These are phyloP conservation scores for Calonectria pauciramosa DNA, from an alignment of 2,329 filamentous ascomycete genomes.

Conservation along the genomic window DNA sequence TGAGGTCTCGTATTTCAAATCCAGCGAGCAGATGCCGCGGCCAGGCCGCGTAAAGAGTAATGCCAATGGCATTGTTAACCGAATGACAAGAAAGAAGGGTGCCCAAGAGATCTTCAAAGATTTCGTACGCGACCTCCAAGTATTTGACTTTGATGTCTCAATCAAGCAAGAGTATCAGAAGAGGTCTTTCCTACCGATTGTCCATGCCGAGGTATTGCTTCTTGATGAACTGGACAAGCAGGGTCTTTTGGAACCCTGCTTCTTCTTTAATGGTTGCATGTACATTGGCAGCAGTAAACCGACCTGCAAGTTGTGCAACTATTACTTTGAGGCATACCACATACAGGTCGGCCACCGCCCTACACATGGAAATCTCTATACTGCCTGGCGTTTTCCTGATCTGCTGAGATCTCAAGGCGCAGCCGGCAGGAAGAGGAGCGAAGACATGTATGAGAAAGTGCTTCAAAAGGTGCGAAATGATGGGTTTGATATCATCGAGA, in stretches of 20 bases:
- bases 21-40: slow-evolving; percentile 20
- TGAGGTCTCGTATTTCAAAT: slow-evolving; percentile 40
- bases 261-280: slow-evolving; percentile 47
- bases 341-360: slow-evolving; percentile 39
- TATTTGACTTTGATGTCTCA: slow-evolving; percentile 32
- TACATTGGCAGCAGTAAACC: slow-evolving; percentile 55
- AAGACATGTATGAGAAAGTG: slow-evolving; percentile 23
- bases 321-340: slow-evolving; percentile 45
- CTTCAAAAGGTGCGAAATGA: slow-evolving; percentile 24
- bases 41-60: slow-evolving; percentile 29
- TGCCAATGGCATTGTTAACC: slow-evolving; percentile 21
- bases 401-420: slow-evolving; percentile 27
- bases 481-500: slow-evolving; percentile 26
- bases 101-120: not conserved
- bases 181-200: slow-evolving; percentile 38
- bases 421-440: not conserved
- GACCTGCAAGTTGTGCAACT: slow-evolving; percentile 50
- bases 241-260: slow-evolving; percentile 16
- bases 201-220: slow-evolving; percentile 51
- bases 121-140: slow-evolving; percentile 27
- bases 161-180: slow-evolving; percentile 28
- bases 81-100: slow-evolving; percentile 8
- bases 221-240: slow-evolving; percentile 39
- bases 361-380: slow-evolving; percentile 51
- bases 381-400: slow-evolving; percentile 50